These are phyloP conservation scores for Blastomyces gilchristii DNA, from an alignment of 2,329 filamentous ascomycete species.

Conservation along the genomic window DNA sequence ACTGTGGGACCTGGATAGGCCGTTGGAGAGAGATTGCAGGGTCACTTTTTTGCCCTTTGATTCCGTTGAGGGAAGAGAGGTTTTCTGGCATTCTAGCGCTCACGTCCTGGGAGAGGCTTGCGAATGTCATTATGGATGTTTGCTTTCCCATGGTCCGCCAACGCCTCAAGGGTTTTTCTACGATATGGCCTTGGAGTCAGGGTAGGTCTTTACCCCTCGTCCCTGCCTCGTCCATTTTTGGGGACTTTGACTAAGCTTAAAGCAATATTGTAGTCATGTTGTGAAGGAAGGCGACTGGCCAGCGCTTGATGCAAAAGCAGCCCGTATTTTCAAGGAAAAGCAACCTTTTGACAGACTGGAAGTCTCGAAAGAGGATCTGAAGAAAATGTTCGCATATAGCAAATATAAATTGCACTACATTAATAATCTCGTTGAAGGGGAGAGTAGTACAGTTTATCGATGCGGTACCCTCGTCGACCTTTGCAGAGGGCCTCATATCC, in stretches of 20 bases:
- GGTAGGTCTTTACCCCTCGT: conserved; percentile 26
- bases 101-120: conserved; percentile 93
- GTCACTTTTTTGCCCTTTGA: conserved; percentile 80
- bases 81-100: conserved; percentile 96
- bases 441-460: conserved; percentile 85
- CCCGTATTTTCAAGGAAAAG: conserved; percentile 88
- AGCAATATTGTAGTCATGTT: conserved; percentile 37
- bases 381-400: conserved; percentile 96
- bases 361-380: conserved; percentile 78
- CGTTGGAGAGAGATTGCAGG: conserved; percentile 76
- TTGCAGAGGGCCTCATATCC: conserved; percentile 89
- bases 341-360: conserved; percentile 86
- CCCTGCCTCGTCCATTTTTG: not conserved
- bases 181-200: conserved; percentile 77
- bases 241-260: conserved; percentile 15
- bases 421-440: conserved; percentile 83
- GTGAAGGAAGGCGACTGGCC: conserved; percentile 74
- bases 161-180: conserved; percentile 94
- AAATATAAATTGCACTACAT: conserved; percentile 99
- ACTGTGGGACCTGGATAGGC: conserved; percentile 87
- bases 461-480: conserved; percentile 91
- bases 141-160: conserved; percentile 86
- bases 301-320: conserved; percentile 68
- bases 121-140: conserved; percentile 81
- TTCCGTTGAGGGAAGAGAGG: conserved; percentile 66